Evolutionary conservation across 1,139 yeast genomes (phyloP).

Genomic region (Saccharomycopsis hybrid): DNA sequence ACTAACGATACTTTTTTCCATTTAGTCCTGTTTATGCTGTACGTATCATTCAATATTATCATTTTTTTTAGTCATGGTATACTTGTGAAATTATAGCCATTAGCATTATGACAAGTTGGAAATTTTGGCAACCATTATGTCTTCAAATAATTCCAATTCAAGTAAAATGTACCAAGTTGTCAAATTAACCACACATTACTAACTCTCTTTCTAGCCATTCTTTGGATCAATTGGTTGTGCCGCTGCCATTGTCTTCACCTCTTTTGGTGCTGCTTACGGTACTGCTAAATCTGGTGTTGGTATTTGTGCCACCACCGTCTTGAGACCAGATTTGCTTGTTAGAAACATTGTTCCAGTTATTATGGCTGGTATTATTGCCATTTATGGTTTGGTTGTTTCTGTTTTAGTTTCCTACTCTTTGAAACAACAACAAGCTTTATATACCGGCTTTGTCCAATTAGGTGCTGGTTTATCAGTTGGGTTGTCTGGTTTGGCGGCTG

Average conservation of each 20-base stretch:
- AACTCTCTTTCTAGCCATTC: constrained; percentile 49
- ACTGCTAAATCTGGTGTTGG: constrained; percentile 99
- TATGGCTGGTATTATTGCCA: constrained; percentile 99
- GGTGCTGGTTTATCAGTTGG: constrained; percentile 99
- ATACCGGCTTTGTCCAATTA: constrained; percentile 95
- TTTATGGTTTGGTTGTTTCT: constrained; percentile 95
- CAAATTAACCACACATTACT: background rate
- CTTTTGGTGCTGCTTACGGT: constrained; percentile 99
- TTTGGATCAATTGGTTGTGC: constrained; percentile 99
- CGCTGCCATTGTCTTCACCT: constrained; percentile 96
- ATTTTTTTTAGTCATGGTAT: background rate
- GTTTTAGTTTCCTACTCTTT: constrained; percentile 90
- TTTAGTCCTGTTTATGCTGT: constrained; percentile 68
- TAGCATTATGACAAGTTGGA: background rate
- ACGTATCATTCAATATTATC: constrained; percentile 23
- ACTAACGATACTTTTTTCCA: background rate
- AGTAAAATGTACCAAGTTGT: background rate
- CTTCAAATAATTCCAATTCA: background rate
- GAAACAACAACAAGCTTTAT: constrained; percentile 85
- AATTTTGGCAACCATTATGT: background rate
- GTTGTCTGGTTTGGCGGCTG: constrained; percentile 93
- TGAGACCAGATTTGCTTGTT: constrained; percentile 93
- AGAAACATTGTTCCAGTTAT: constrained; percentile 91
- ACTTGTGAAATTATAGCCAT: background rate
- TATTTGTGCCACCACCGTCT: constrained; percentile 96